phyloP scores from a whole-genome alignment of 306 rosid genomes.

The Cicer arietinum region DNA sequence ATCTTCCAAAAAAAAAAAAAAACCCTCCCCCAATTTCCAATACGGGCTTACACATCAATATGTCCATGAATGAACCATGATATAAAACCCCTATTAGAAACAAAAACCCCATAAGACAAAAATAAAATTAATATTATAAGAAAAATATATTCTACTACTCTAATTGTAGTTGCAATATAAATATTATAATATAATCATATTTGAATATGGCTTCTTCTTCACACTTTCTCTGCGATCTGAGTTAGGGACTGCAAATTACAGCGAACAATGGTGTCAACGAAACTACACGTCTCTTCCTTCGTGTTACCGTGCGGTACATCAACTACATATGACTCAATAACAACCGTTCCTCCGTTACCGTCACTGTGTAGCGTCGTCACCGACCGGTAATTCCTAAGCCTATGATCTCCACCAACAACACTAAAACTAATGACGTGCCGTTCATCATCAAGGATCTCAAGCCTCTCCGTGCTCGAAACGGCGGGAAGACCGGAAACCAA shows the following conservation, averaged over 20 bases:
- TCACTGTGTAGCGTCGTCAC: conserved; percentile 77
- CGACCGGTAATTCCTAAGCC: conserved; percentile 78
- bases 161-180: no score
- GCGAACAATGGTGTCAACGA: conserved; percentile 89
- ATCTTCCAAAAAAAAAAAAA: neutral
- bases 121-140: no score
- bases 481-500: conserved; percentile 95
- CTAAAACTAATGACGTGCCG: conserved; percentile 89
- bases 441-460: conserved; percentile 95
- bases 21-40: conserved; percentile 42
- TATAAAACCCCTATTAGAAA: conserved; percentile 46
- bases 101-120: neutral
- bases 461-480: conserved; percentile 80
- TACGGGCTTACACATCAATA: conserved; percentile 13
- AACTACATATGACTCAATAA: conserved; percentile 84
- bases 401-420: conserved; percentile 90
- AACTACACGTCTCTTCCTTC: conserved; percentile 86
- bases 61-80: neutral
- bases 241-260: conserved; percentile 89
- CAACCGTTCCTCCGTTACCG: conserved; percentile 74
- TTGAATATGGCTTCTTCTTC: neutral
- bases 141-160: no score
- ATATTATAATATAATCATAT: no score
- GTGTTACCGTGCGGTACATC: conserved; percentile 91
- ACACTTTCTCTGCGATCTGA: conserved; percentile 70